Evolutionary conservation across 2,329 filamentous ascomycete genomes (phyloP).

Genomic region (Diaporthe ilicicola): DNA sequence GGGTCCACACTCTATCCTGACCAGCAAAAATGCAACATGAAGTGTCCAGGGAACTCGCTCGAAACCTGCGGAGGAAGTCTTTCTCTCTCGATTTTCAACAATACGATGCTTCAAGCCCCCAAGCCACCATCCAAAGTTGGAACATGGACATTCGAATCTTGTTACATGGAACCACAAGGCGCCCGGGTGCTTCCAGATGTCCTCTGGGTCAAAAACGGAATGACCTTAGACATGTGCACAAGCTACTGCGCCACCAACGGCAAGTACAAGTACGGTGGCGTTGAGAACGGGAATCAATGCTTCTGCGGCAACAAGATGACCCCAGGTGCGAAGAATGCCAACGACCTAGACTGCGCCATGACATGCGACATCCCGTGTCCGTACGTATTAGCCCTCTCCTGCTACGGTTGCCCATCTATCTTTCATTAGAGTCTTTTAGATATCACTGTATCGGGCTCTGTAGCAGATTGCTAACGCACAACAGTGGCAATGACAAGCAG

Average conservation of each 20-base stretch:
- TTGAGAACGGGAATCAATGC: slow-evolving; percentile 36
- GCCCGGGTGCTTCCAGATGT: neutral
- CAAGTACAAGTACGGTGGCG: slow-evolving; percentile 32
- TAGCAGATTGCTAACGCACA: no score
- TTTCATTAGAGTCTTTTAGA: no score
- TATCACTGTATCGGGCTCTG: no score
- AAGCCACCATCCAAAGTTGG: neutral
- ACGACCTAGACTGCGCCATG: slow-evolving; percentile 49
- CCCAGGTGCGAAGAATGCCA: slow-evolving; percentile 35
- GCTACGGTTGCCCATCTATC: no score
- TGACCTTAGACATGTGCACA: slow-evolving; percentile 34
- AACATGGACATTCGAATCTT: neutral
- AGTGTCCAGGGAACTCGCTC: neutral
- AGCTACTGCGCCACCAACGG: slow-evolving; percentile 28
- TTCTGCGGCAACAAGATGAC: slow-evolving; percentile 37
- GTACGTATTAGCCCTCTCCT: no score
- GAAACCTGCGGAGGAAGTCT: neutral
- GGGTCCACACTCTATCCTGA: neutral
- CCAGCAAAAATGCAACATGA: neutral
- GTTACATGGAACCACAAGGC: neutral
- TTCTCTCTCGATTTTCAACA: slow-evolving; percentile 4
- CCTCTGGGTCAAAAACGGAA: slow-evolving; percentile 21
- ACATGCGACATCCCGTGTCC: slow-evolving; percentile 39
- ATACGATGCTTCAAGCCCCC: neutral
- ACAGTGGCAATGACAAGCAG: neutral